Percentiles rank a stretch among this genome's conserved stretches.
Evolutionary conservation across 1,284 basidiomycete genomes (phyloP).

Genomic region (Ganoderma sinense): DNA sequence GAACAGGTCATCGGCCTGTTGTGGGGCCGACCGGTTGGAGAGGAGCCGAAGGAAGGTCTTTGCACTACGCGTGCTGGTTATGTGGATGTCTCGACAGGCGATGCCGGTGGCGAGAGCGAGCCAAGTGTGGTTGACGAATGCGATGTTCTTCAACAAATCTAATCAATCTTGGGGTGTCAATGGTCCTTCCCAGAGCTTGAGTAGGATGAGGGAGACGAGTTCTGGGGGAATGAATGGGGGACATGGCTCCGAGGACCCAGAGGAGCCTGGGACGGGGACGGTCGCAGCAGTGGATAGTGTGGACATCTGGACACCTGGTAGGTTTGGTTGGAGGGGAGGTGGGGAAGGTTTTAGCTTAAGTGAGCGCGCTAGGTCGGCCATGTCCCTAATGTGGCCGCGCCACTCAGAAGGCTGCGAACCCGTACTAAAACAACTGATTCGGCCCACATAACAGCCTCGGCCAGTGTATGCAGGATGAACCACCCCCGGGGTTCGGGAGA

Average conservation of each 20-base stretch:
- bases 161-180: slow-evolving; percentile 41
- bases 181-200: slow-evolving; percentile 41
- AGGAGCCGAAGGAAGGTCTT: slow-evolving; percentile 37
- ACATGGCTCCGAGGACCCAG: slow-evolving; percentile 8
- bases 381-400: no score
- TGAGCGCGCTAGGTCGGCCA: no score
- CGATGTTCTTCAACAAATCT: slow-evolving; percentile 40
- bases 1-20: slow-evolving; percentile 23
- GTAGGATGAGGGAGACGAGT: slow-evolving; percentile 45
- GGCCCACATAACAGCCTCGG: no score
- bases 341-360: no score
- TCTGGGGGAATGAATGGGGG: slow-evolving; percentile 42
- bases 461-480: no score
- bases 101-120: slow-evolving; percentile 40
- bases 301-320: no score
- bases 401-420: no score
- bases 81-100: slow-evolving; percentile 42
- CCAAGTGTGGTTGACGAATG: slow-evolving; percentile 42
- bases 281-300: no score
- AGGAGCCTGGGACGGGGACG: no score
- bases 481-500: no score
- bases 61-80: slow-evolving; percentile 38
- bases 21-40: slow-evolving; percentile 22
- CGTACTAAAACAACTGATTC: no score
- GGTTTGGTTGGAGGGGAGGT: no score